These are phyloP conservation scores for Vigna hirtella DNA, from an alignment of 306 rosid genomes.

Conservation along the genomic window DNA sequence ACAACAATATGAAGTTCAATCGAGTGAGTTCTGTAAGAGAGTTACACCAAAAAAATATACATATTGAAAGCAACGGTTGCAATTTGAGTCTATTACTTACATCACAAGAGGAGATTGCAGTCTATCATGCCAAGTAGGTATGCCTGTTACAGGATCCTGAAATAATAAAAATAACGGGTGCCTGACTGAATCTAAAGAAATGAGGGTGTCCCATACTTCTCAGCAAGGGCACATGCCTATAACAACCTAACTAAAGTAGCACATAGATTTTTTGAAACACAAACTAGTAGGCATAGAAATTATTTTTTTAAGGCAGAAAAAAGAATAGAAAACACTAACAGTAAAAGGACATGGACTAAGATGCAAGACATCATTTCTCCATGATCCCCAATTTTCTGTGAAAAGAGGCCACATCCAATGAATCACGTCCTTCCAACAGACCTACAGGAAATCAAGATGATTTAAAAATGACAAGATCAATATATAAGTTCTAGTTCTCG, in stretches of 20 bases:
- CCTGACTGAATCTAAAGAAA: slow-evolving; percentile 25
- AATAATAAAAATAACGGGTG: slow-evolving; percentile 36
- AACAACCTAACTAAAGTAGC: slow-evolving; percentile 32
- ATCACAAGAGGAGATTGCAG: slow-evolving; percentile 69
- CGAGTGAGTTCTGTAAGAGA: slow-evolving; percentile 1
- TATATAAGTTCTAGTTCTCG: slow-evolving; percentile 19
- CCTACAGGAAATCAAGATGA: slow-evolving; percentile 47
- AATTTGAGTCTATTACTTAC: slow-evolving; percentile 53
- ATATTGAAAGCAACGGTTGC: slow-evolving; percentile 7
- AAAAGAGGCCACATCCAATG: slow-evolving; percentile 98
- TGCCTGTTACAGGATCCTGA: slow-evolving; percentile 84
- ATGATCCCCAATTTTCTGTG: slow-evolving; percentile 80
- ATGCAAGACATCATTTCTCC: slow-evolving; percentile 73
- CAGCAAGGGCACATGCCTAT: slow-evolving; percentile 14
- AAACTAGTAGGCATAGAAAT: slow-evolving; percentile 23
- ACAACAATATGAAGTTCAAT: slow-evolving; percentile 22
- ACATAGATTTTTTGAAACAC: slow-evolving; percentile 4
- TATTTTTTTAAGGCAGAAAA: slow-evolving; percentile 10
- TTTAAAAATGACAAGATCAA: neutral
- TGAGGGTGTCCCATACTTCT: slow-evolving; percentile 6
- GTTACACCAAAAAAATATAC: slow-evolving; percentile 1
- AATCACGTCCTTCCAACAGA: slow-evolving; percentile 82
- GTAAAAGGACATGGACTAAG: slow-evolving; percentile 81
- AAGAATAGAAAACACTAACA: slow-evolving; percentile 51
- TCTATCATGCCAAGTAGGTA: slow-evolving; percentile 78